phyloP scores from a whole-genome alignment of 495 filamentous ascomycete species.

The Patellaria atrata region DNA sequence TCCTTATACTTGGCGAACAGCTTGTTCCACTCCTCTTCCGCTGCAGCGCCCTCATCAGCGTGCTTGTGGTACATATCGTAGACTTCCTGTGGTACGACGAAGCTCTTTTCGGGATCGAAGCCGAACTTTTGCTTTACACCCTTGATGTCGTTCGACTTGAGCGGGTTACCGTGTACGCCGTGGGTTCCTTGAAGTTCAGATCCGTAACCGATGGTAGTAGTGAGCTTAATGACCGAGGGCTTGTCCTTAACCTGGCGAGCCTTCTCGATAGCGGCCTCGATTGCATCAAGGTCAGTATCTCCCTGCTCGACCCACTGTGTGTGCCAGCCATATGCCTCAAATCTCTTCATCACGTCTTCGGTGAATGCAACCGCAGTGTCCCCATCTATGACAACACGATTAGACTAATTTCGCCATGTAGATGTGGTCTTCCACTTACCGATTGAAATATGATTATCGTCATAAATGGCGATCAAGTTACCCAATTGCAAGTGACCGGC shows the following conservation, averaged over 20 bases:
- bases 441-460: slow-evolving; percentile 97
- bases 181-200: slow-evolving; percentile 86
- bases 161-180: slow-evolving; percentile 86
- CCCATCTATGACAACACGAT: slow-evolving; percentile 46
- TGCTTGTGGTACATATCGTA: slow-evolving; percentile 81
- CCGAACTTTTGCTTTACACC: slow-evolving; percentile 86
- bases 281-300: slow-evolving; percentile 75
- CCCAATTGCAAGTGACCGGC: slow-evolving; percentile 95
- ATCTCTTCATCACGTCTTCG: slow-evolving; percentile 89
- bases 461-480: slow-evolving; percentile 92
- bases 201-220: slow-evolving; percentile 94
- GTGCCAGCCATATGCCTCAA: slow-evolving; percentile 98
- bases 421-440: slow-evolving; percentile 32
- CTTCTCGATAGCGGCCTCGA: slow-evolving; percentile 77
- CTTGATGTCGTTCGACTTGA: slow-evolving; percentile 87
- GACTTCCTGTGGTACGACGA: slow-evolving; percentile 87
- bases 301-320: slow-evolving; percentile 72
- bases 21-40: slow-evolving; percentile 90
- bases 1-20: slow-evolving; percentile 73
- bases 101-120: slow-evolving; percentile 87
- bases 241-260: slow-evolving; percentile 83
- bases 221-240: slow-evolving; percentile 92
- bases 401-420: slow-evolving; percentile 9
- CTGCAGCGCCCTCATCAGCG: slow-evolving; percentile 68
- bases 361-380: slow-evolving; percentile 93